Conservation (phyloP, 495 filamentous ascomycete species). For the Stereocaulon alpinum region DNA sequence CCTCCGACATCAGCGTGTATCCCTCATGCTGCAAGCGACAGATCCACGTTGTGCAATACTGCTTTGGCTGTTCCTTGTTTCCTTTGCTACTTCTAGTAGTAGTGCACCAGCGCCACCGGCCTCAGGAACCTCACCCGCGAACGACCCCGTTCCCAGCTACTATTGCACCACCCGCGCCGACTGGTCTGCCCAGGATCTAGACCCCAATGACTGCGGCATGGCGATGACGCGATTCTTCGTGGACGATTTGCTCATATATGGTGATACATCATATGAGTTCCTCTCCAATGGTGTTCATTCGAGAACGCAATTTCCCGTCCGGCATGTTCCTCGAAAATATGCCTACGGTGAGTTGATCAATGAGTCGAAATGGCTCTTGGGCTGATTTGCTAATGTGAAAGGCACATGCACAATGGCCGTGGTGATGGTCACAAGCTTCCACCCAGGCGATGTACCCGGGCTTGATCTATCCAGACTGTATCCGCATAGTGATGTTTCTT, state of each 20-base stretch:
- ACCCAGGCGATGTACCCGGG: not conserved
- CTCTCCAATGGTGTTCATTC: not conserved
- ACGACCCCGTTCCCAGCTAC: not conserved
- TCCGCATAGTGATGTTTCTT: not conserved
- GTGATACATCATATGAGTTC: not conserved
- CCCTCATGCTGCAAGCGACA: not conserved
- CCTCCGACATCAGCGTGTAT: not conserved
- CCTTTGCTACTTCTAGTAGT: not conserved
- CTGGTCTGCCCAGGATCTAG: not conserved
- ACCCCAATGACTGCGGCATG: not conserved
- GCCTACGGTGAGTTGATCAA: not conserved
- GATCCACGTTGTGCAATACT: not conserved
- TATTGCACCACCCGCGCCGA: not conserved
- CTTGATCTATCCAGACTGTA: not conserved
- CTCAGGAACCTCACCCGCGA: not conserved
- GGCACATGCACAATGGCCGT: slow-evolving; percentile 9
- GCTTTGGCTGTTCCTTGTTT: not conserved
- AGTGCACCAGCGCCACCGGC: not conserved
- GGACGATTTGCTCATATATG: not conserved
- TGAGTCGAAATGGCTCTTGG: not conserved
- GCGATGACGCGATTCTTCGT: not conserved
- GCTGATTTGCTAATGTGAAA: not conserved
- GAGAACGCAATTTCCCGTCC: not conserved
- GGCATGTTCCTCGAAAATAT: not conserved
- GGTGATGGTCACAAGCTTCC: not conserved